Percentiles rank a stretch among this genome's conserved stretches.
These are phyloP conservation scores for Saturnispora mendoncae DNA, from an alignment of 805 yeast species.

Conservation along the genomic window DNA sequence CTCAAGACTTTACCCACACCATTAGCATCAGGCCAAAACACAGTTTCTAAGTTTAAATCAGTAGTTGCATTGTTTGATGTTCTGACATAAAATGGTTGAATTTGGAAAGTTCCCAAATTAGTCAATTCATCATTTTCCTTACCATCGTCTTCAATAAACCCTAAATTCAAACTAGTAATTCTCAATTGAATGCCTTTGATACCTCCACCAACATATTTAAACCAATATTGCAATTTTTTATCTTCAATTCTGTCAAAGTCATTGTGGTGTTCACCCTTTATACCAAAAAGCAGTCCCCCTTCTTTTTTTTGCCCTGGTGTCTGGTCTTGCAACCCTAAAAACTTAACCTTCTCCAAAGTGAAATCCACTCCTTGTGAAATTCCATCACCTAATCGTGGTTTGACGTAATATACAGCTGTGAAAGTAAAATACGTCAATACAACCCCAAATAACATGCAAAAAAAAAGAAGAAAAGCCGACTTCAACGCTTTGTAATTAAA, in stretches of 20 bases:
- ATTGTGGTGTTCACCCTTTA: constrained; percentile 26
- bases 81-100: constrained; percentile 28
- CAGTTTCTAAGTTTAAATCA: constrained; percentile 23
- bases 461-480: neutral
- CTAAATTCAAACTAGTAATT: constrained; percentile 26
- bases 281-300: constrained; percentile 28
- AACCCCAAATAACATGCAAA: neutral
- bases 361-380: constrained; percentile 27
- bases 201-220: constrained; percentile 28
- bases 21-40: constrained; percentile 27
- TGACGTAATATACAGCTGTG: constrained; percentile 10
- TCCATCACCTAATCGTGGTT: constrained; percentile 25
- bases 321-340: constrained; percentile 22
- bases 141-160: constrained; percentile 15
- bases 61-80: constrained; percentile 24
- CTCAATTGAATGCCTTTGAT: constrained; percentile 24
- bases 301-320: constrained; percentile 14
- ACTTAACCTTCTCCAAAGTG: constrained; percentile 25
- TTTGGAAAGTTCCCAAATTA: constrained; percentile 27
- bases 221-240: constrained; percentile 19
- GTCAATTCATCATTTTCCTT: constrained; percentile 4
- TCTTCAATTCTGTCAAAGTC: constrained; percentile 28
- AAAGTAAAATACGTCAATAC: neutral
- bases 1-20: constrained; percentile 29
- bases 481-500: neutral